These are phyloP conservation scores for Eucalyptus sp. DNA, from an alignment of 345 rosid genomes.

Conservation along the genomic window DNA sequence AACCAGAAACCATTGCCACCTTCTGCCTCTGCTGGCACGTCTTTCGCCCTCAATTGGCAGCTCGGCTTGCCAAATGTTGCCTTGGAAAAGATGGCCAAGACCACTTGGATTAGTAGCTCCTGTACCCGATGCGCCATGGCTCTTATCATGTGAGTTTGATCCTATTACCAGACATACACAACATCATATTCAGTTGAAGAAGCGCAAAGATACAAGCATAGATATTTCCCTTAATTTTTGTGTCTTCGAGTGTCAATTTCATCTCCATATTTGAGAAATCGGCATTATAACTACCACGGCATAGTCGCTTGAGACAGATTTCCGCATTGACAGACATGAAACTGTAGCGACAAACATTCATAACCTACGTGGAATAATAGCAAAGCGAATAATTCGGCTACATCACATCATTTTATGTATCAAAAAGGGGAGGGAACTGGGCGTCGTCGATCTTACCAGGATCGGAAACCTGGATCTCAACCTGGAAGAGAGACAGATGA, in stretches of 20 bases:
- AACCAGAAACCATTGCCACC: conserved; percentile 17
- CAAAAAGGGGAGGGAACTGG: neutral
- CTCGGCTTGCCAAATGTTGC: neutral
- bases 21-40: neutral
- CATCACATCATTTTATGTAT: neutral
- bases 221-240: neutral
- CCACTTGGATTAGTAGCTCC: too few species aligned
- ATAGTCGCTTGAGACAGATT: neutral
- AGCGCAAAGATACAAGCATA: neutral
- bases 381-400: neutral
- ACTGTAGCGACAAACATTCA: neutral
- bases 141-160: neutral
- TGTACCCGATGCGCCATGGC: too few species aligned
- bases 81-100: too few species aligned
- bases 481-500: neutral
- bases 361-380: neutral
- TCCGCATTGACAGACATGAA: neutral
- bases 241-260: neutral
- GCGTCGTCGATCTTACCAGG: neutral
- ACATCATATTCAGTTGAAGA: neutral
- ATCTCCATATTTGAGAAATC: neutral
- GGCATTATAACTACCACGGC: neutral
- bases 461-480: neutral
- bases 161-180: neutral
- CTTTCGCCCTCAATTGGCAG: neutral